phyloP scores from a whole-genome alignment of 179 eudicot species.

The Silene noctiflora region DNA sequence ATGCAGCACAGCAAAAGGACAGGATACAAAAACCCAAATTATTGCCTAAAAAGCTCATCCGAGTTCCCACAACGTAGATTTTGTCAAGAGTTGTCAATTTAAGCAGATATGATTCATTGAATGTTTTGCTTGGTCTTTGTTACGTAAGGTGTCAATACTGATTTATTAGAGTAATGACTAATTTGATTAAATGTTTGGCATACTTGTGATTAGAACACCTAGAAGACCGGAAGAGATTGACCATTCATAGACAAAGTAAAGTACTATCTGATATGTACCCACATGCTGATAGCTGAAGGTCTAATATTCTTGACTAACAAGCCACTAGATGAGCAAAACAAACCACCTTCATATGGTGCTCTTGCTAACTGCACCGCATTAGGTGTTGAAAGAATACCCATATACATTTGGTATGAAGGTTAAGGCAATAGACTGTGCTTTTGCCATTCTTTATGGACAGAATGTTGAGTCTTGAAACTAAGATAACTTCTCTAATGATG shows the following conservation, averaged over 20 bases:
- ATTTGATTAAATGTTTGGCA: too few relatives aligned
- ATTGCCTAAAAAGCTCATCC: constrained; percentile 9
- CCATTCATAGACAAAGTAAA: background rate
- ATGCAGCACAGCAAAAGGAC: background rate
- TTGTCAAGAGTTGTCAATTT: background rate
- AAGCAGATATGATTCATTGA: background rate
- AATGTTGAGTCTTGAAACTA: too few relatives aligned
- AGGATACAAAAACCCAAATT: background rate
- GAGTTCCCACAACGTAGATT: background rate
- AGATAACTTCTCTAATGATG: too few relatives aligned
- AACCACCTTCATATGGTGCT: background rate
- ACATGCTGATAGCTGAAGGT: background rate
- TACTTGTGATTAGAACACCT: too few relatives aligned
- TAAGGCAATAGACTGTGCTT: background rate
- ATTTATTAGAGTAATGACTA: too few relatives aligned
- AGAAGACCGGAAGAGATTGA: too few relatives aligned
- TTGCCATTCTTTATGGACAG: background rate
- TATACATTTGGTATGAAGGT: background rate
- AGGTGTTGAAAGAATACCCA: background rate
- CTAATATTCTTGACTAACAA: background rate
- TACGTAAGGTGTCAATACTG: background rate
- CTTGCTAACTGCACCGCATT: background rate
- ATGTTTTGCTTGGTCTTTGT: background rate
- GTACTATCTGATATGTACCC: background rate
- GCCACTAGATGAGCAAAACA: background rate